Evolutionary conservation across 805 yeast genomes (phyloP), one percentile per base, ranked within the genome.

Genomic region (Groenewaldozyma tartarivorans): DNA sequence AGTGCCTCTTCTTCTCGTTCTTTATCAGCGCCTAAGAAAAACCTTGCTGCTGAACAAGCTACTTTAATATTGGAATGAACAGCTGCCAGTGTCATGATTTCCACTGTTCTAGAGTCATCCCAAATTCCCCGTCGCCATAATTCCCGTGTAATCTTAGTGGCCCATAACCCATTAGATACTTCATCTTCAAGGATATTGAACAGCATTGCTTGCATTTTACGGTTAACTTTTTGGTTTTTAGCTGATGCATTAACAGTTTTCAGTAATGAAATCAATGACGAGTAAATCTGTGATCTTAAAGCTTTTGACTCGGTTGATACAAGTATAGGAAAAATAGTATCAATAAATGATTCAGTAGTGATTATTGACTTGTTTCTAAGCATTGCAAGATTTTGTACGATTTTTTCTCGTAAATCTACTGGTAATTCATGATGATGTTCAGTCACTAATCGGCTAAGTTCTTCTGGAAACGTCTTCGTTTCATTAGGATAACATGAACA

Each of bases 61-160:
- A 92, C 92, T 63, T 92, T 92, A 13, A 71, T 67, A 53, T 92
- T 95, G 13, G 81, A 79, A 55, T 87, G 96, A 46, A 85, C 63
- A 1, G 96, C 86, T 1, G 97, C 96, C 53, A 86, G 92, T 1
- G 94, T 81, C 97, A 92, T 88, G 55, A 92, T 77, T 62, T 92
- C 98, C n/a, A 92, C 95, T 0, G 97, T 81, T 54, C 96, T 71
- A 0, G 95, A 75, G 60, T 92, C 99, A 60, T 87, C 96, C 99
- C 99, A 92, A 44, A 92, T 83, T 56, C 95, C 95, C 58, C 97
- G 74, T 67, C 95, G 75, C 99, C 99, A 92, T 39, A 92, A 67
- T 61, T 92, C 97, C 57, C 97, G 75, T 4, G 96, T 87, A 43
- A 92, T 66, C 55, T 86, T 88, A 2, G 96, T 84, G 5, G 97